Evolutionary conservation across 1,284 basidiomycete species (phyloP), one percentile per base, ranked within the genome.

Genomic region (Puccinia polysora): DNA sequence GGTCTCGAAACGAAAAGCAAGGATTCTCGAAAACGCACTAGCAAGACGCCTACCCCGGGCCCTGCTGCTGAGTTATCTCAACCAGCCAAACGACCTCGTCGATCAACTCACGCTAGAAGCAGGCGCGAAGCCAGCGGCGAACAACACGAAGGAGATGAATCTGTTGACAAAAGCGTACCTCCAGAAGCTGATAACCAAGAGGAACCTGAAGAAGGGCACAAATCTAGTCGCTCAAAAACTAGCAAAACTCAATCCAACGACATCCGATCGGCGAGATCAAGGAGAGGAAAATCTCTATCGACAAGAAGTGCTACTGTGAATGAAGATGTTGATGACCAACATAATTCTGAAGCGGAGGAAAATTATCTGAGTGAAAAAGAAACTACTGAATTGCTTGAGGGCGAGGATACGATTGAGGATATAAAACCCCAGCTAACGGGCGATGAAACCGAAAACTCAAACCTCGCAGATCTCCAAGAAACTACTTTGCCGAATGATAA

Each of bases 21-120:
- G 1, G n/a, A 53, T 6, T 36, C 63, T 18, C 12, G 4, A 32
- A 65, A 65, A 53, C 23, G 63, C 25, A 53, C 12, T 20, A 34
- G 49, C 14, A 47, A 43, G 32, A 7, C 2, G 7, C 4, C 2
- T 20, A 30, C 28, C 32, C 20, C 12, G 2, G 43, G 8, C 12
- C 32, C 60, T 10, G 32, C 1, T 63, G 7, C 20, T 63, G 47
- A 63, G 12, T 18, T 18, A 30, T 25, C 36, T 36, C 18, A 38
- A 65, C 23, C 34, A 5, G 36, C 49, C 0, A 52, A 65, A 15
- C 25, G 64, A 25, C 52, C 32, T 34, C 36, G 64, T 20, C 12
- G 52, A 38, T 65, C 52, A 8, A 65, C 64, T 23, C 52, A 53
- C 20, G 18, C 45, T 5, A 6, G 20, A 55, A 65, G 38, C 28